Evolutionary conservation across 1,139 yeast genomes (phyloP), one percentile per base, ranked within the genome.

Genomic region (Hemisphaericaspora subhashii): DNA sequence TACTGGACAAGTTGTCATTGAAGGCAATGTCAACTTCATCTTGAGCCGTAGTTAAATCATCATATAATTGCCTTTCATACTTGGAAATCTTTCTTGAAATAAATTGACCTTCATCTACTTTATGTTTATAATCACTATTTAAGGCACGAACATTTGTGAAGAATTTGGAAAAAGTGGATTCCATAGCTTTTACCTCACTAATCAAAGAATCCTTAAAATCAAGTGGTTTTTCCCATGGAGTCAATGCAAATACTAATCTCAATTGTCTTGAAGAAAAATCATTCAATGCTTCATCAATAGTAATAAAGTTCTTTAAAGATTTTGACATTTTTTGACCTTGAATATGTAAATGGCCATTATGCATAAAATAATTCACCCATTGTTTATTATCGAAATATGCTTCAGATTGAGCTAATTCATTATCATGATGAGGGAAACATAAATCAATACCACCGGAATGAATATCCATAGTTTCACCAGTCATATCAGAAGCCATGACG

Each of bases 371-470:
- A 63, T 92, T 90, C 39, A 92, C 88, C 99, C 99, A 92, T 65
- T 94, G 98, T 38, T 79, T 68, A 62, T 86, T 83, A 54, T 87
- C 88, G 60, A 74, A 92, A 61, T 83, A 85, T 5, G 98, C 98
- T 64, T 92, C 99, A 21, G 94, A 79, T 67, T 92, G 99, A 1
- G 99, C 99, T 52, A 92, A 72, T 66, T 92, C 99, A 56, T 92
- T 92, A 64, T 92, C 99, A 64, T 92, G 99, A 61, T 92, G 99
- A n/a, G 99, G 99, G 72, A 92, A 94, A 22, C 98, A 96, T 55
- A 92, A 76, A 64, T 92, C 99, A 44, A 92, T 81, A 48, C 98
- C 99, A 41, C 99, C 98, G 16, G 96, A 83, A 61, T 92, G 99
- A 50, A 92, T 88, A 64, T 92, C 99, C 75, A 94, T 85, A 42